Percentiles rank a stretch among this genome's conserved stretches.
phyloP scores from a whole-genome alignment of 2,329 filamentous ascomycete species.

The Orbilia javanica region DNA sequence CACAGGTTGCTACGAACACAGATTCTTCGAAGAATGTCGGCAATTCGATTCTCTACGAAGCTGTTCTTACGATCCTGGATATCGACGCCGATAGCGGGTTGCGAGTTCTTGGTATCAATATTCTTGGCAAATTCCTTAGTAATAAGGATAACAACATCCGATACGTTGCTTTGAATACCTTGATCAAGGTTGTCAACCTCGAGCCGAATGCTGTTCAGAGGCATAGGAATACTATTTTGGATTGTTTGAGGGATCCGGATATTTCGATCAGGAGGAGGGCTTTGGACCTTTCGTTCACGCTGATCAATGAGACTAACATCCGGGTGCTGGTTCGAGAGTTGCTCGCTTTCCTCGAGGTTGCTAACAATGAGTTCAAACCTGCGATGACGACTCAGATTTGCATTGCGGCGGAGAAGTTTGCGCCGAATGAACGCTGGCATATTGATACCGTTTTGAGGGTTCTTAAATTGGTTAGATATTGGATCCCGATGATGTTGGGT shows the following conservation, averaged over 20 bases:
- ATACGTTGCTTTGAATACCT: conserved; percentile 95
- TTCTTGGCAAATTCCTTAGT: conserved; percentile 96
- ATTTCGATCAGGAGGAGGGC: conserved; percentile 96
- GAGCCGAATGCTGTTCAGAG: conserved; percentile 97
- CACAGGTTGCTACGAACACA: conserved; percentile 97
- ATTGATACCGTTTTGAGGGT: conserved; percentile 97
- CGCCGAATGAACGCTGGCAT: conserved; percentile 98
- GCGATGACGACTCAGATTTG: conserved; percentile 99
- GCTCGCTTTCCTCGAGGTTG: conserved; percentile 93
- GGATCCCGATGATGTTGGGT: neutral
- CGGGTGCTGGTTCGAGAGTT: conserved; percentile 92
- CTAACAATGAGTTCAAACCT: conserved; percentile 98
- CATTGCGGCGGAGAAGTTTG: conserved; percentile 93
- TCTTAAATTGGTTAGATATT: conserved; percentile 74
- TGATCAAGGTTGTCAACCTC: conserved; percentile 97
- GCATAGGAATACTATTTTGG: conserved; percentile 96
- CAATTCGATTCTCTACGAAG: conserved; percentile 97
- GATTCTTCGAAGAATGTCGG: conserved; percentile 98
- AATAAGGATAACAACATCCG: conserved; percentile 99
- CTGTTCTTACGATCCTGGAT: conserved; percentile 94
- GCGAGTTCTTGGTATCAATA: conserved; percentile 95
- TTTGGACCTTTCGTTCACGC: conserved; percentile 96
- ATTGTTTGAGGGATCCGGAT: conserved; percentile 95
- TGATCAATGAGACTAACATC: conserved; percentile 97
- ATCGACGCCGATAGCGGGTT: conserved; percentile 97